Evolutionary conservation across 2,329 filamentous ascomycete genomes (phyloP).

Genomic region (Chaetomiaceae sp.): DNA sequence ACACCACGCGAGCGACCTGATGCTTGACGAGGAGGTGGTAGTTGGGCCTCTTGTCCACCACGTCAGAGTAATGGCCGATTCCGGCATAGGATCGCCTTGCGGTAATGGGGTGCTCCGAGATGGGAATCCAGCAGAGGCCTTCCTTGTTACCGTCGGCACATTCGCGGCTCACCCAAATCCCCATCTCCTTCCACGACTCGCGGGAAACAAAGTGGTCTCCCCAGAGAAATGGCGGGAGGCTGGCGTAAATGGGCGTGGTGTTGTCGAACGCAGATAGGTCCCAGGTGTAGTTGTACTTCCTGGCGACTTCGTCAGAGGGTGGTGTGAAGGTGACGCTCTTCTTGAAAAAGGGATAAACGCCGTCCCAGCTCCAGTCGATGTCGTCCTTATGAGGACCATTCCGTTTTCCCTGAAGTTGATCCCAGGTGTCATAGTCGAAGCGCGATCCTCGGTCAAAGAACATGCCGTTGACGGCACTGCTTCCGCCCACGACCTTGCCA

Average conservation of each 20-base stretch:
- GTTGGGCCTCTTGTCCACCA: slow-evolving; percentile 43
- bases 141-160: slow-evolving; percentile 31
- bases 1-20: slow-evolving; percentile 26
- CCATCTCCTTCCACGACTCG: slow-evolving; percentile 25
- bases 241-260: slow-evolving; percentile 30
- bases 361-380: slow-evolving; percentile 34
- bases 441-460: slow-evolving; percentile 34
- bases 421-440: slow-evolving; percentile 36
- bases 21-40: slow-evolving; percentile 49
- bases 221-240: slow-evolving; percentile 33
- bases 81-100: slow-evolving; percentile 29
- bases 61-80: slow-evolving; percentile 30
- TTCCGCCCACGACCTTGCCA: slow-evolving; percentile 34
- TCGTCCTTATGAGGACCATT: slow-evolving; percentile 12
- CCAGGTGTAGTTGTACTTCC: slow-evolving; percentile 20
- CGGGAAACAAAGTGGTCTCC: slow-evolving; percentile 25
- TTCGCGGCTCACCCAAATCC: slow-evolving; percentile 21
- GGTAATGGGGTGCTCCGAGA: slow-evolving; percentile 29
- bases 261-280: slow-evolving; percentile 26
- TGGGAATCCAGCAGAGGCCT: slow-evolving; percentile 31
- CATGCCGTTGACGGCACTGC: slow-evolving; percentile 35
- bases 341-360: slow-evolving; percentile 33
- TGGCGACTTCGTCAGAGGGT: slow-evolving; percentile 9
- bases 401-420: slow-evolving; percentile 10
- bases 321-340: slow-evolving; percentile 34